Base-by-base conservation (phyloP, 225 moss, liverwort and hornwort genomes). In the Anthoceros angustus region DNA sequence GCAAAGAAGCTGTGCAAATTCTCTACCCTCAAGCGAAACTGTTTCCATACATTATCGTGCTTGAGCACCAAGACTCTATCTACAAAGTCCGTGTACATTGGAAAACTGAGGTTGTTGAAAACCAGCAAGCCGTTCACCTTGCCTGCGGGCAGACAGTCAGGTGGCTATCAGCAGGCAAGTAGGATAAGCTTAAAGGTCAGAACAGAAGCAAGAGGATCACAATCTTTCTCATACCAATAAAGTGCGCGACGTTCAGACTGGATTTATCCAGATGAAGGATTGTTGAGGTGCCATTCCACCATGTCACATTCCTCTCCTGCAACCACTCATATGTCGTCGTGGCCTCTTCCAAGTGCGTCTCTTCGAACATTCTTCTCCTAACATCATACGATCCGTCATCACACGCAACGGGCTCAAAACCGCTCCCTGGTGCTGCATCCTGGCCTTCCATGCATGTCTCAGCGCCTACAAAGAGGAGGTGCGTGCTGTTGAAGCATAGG, bases 271-370 rank as follows among this genome's bases (percentile, higher is more conserved):
- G 18, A 55, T 55, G 14, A 12, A 55, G 7, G 7, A 55, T 18
- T 18, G 55, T 12, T 55, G 55, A 55, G 6, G 55, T 55, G 8
- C 55, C 55, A 55, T 55, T 55, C 55, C 55, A 55, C 55, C 55
- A 55, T 9, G 55, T 55, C 55, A 55, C 55, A 5, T 55, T 55
- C 55, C 55, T 55, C 55, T 55, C n/a, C 14, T 55, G 55, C 55
- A 55, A 55, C 55, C 55, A 55, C 6, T 55, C 55, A 55, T 6
- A 20, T 7, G 55, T 55, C n/a, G 55, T 20, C 5, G 0, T 55
- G 14, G 55, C 55, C n/a, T 55, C 55, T 23, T 15, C 55, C n/a
- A 55, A 23, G 55, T 20, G 55, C 7, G 55, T 55, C 55, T 55
- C 55, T 55, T 23, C 7, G n/a, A 55, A 23, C 55, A 55, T 55